These are phyloP conservation scores for Diaporthe citrichinensis DNA, from an alignment of 2,329 filamentous ascomycete genomes.

Conservation along the genomic window DNA sequence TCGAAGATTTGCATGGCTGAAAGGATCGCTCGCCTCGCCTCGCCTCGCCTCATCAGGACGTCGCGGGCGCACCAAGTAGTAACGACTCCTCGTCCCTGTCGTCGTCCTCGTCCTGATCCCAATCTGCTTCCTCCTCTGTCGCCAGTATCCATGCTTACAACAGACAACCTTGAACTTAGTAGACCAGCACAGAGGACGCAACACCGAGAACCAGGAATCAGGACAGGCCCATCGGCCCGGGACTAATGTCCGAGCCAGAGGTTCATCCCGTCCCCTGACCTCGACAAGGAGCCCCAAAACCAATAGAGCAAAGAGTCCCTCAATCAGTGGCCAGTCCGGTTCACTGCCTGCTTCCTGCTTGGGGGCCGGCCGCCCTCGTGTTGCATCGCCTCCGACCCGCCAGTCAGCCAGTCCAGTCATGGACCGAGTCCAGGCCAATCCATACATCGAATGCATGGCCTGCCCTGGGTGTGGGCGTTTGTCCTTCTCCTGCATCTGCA, in stretches of 20 bases:
- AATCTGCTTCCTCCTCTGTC: not conserved
- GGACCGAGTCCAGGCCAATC: conserved; percentile 27
- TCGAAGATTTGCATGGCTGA: conserved; percentile 11
- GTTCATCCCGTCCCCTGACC: conserved; percentile 18
- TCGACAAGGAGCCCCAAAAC: not conserved
- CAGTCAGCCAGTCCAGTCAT: not conserved
- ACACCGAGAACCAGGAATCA: conserved; percentile 11
- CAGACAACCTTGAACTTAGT: conserved; percentile 9
- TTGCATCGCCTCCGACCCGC: conserved; percentile 22
- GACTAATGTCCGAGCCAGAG: conserved; percentile 5
- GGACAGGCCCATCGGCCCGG: conserved; percentile 8
- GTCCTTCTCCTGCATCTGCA: not conserved
- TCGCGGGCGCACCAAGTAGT: not conserved
- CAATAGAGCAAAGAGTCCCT: not conserved
- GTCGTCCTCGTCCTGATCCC: not conserved
- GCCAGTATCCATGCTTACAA: not conserved
- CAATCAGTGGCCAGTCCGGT: not conserved
- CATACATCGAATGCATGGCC: not conserved
- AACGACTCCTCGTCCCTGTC: not conserved
- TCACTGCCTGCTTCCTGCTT: conserved; percentile 14
- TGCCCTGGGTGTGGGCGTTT: not conserved
- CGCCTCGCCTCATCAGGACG: conserved; percentile 18
- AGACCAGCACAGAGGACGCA: not conserved
- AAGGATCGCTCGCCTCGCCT: conserved; percentile 21
- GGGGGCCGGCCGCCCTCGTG: conserved; percentile 16